Evolutionary conservation across 306 rosid genomes (phyloP), one percentile per base, ranked within the genome.

Genomic region (Quercus cerris): DNA sequence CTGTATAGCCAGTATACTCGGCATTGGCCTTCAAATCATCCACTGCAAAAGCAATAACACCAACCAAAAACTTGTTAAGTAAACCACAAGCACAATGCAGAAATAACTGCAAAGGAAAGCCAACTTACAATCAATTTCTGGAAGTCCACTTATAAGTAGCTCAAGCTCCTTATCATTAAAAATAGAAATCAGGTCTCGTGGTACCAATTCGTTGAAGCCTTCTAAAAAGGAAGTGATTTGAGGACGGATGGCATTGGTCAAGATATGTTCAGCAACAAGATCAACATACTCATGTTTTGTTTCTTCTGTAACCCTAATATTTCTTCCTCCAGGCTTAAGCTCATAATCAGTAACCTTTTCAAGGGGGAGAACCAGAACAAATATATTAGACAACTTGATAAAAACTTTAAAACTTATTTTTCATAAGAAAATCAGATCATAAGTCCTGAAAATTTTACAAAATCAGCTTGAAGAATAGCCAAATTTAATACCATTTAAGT

Each of bases 61-160:
- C 49, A 84, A 73, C 83, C 78, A 79, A 64, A 70, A 57, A 82
- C 64, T 70, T 27, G 14, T 71, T 58, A 25, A 19, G 71, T 18
- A 76, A 70, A 78, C 75, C 74, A 81, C n/a, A 31, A 73, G 75
- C 67, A 58, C 18, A 63, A 25, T 25, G 23, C 15, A 70, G 41
- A 68, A 82, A 19, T 20, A 71, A 76, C 6, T 9, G 20, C 63
- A 23, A 64, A 22, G n/a, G 56, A 35, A 57, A 66, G 74, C 30
- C 58, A 69, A 86, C 99, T 93, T 85, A 96, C 99, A 85, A 81
- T 96, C 99, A 81, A 96, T 96, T 87, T 96, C 99, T 17, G 99
- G 99, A 85, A 96, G 99, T 66, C 99, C 99, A 81, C 99, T 96
- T 75, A 96, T 96, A 78, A 96, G 98, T 82, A 96, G 91, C 91